Evolutionary conservation across 1,284 basidiomycete species (phyloP).

Genomic region (Melanopsichium pennsylvanicum): DNA sequence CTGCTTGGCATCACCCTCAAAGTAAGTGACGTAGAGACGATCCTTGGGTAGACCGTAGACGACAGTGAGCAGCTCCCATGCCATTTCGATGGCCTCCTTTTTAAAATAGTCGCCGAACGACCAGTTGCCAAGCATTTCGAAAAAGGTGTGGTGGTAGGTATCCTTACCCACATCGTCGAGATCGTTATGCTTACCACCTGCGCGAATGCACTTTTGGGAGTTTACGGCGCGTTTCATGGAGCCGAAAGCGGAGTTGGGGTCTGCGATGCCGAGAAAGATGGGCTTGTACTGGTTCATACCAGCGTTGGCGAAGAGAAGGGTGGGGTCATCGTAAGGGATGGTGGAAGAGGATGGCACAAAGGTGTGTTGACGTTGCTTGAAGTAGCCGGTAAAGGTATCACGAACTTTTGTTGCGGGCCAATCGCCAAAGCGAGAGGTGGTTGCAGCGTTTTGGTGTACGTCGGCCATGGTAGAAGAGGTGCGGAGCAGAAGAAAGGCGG

Average conservation of each 20-base stretch:
- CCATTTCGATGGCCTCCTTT: constrained; percentile 90
- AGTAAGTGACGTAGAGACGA: constrained; percentile 95
- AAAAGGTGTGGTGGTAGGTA: constrained; percentile 93
- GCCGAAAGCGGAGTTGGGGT: constrained; percentile 86
- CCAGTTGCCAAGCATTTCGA: constrained; percentile 99
- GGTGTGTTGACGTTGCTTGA: constrained; percentile 79
- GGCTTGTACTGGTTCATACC: constrained; percentile 77
- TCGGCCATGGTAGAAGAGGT: constrained; percentile 22
- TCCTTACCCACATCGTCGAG: constrained; percentile 98
- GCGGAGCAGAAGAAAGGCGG: background rate
- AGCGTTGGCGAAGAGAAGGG: constrained; percentile 95
- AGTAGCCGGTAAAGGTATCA: constrained; percentile 80
- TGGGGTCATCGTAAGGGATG: constrained; percentile 89
- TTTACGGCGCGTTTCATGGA: constrained; percentile 93
- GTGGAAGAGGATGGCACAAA: constrained; percentile 93
- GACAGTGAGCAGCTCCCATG: constrained; percentile 91
- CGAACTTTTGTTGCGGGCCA: constrained; percentile 78
- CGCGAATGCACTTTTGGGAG: constrained; percentile 95
- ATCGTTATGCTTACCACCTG: constrained; percentile 98
- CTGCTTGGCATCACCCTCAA: constrained; percentile 87
- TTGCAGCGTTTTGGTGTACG: constrained; percentile 35
- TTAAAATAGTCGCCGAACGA: constrained; percentile 99
- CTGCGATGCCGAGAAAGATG: constrained; percentile 94
- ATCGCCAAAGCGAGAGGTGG: constrained; percentile 67
- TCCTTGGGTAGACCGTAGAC: constrained; percentile 89